Evolutionary conservation across 345 rosid genomes (phyloP).

Genomic region (Orychophragmus violaceus): DNA sequence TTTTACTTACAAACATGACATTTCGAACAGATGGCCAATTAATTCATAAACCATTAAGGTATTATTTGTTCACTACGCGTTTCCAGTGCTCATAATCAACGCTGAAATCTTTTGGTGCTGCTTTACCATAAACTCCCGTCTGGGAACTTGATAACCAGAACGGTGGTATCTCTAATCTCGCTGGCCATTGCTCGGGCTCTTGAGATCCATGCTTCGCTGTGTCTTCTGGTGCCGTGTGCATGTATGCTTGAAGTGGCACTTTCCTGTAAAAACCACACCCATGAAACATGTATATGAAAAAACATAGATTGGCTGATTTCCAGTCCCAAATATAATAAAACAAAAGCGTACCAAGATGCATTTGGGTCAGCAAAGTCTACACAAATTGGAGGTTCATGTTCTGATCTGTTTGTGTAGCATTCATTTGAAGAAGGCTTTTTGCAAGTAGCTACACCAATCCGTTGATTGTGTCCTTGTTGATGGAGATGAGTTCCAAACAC

Average conservation of each 20-base stretch:
- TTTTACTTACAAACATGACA: constrained; percentile 68
- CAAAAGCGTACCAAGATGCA: constrained; percentile 66
- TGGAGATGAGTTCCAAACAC: constrained; percentile 85
- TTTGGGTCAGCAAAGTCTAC: constrained; percentile 71
- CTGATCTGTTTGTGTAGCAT: constrained; percentile 66
- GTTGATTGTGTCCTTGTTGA: constrained; percentile 59
- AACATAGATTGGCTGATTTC: not conserved
- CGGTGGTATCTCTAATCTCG: constrained; percentile 69
- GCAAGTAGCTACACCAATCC: constrained; percentile 66
- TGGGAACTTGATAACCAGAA: constrained; percentile 77
- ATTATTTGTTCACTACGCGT: constrained; percentile 71
- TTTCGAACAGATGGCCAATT: constrained; percentile 78
- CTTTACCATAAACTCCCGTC: constrained; percentile 85
- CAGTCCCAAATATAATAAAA: not conserved
- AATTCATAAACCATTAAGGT: constrained; percentile 71
- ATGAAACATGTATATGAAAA: constrained; percentile 1
- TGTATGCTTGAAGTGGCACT: constrained; percentile 78
- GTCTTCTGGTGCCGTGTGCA: constrained; percentile 78
- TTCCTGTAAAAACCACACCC: constrained; percentile 41
- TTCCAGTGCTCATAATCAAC: constrained; percentile 85
- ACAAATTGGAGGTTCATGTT: constrained; percentile 69
- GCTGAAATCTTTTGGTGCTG: constrained; percentile 77
- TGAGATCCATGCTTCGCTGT: constrained; percentile 65
- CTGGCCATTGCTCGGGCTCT: constrained; percentile 94
- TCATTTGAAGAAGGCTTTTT: constrained; percentile 74